Conservation (phyloP, 306 rosid genomes). For the Quercus aquifolioides region DNA sequence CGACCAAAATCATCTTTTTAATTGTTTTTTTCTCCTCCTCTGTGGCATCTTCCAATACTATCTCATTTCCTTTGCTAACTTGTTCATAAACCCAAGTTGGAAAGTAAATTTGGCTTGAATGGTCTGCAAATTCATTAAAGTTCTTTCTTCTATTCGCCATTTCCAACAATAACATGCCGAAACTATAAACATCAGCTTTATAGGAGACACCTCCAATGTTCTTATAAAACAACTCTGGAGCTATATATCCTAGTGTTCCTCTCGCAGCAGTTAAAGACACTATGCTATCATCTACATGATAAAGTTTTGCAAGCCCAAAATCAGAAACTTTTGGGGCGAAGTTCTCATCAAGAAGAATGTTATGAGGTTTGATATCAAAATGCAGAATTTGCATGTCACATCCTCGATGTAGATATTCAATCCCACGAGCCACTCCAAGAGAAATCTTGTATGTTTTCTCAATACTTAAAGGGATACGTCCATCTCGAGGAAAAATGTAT, state of each 20-base stretch:
- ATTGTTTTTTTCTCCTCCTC: constrained; percentile 1
- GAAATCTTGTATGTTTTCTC: too few relatives aligned
- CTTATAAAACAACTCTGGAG: constrained; percentile 8
- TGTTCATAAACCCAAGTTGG: too few relatives aligned
- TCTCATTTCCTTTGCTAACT: neutral
- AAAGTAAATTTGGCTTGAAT: too few relatives aligned
- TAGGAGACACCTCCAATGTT: constrained; percentile 14
- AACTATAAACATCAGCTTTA: constrained; percentile 11
- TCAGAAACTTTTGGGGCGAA: too few relatives aligned
- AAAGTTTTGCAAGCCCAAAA: too few relatives aligned
- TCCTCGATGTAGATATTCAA: constrained; percentile 20
- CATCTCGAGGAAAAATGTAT: constrained; percentile 7
- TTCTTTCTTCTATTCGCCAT: constrained; percentile 15
- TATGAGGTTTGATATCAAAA: constrained; percentile 22
- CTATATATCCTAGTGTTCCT: constrained; percentile 21
- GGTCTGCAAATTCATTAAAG: constrained; percentile 12
- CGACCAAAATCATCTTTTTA: constrained; percentile 28
- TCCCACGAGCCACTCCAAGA: constrained; percentile 21
- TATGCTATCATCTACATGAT: too few relatives aligned
- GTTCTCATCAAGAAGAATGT: constrained; percentile 2
- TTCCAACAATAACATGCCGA: constrained; percentile 18
- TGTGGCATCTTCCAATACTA: constrained; percentile 2
- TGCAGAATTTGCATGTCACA: constrained; percentile 25
- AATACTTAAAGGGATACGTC: too few relatives aligned
- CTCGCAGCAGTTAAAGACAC: neutral